Percentiles rank a stretch among this genome's conserved stretches.
phyloP scores from a whole-genome alignment of 176 grass and related monocot genomes.

The Phragmites australis region DNA sequence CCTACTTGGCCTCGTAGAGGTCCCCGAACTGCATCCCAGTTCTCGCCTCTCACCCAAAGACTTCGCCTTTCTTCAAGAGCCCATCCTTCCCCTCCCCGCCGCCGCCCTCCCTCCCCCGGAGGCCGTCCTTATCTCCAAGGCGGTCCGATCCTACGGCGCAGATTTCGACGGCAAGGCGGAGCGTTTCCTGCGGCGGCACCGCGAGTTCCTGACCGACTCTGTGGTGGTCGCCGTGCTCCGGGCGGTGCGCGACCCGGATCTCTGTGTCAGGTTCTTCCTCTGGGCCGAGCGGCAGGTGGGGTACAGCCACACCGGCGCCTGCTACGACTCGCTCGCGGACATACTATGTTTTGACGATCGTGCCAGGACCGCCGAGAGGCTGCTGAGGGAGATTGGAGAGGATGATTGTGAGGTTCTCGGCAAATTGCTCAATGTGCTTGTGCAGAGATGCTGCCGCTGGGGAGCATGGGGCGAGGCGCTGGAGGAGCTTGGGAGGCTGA shows the following conservation, averaged over 20 bases:
- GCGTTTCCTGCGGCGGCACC: slow-evolving; percentile 66
- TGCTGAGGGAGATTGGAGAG: slow-evolving; percentile 78
- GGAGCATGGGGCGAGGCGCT: slow-evolving; percentile 68
- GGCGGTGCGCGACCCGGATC: slow-evolving; percentile 55
- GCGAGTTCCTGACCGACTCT: slow-evolving; percentile 56
- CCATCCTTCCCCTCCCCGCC: slow-evolving; percentile 13
- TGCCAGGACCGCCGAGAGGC: slow-evolving; percentile 50
- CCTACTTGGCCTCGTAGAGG: slow-evolving; percentile 32
- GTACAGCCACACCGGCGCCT: slow-evolving; percentile 63
- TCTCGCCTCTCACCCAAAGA: slow-evolving; percentile 48
- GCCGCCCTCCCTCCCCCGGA: slow-evolving; percentile 45
- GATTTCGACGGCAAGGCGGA: slow-evolving; percentile 54
- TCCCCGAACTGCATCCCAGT: neutral
- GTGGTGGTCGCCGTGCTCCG: slow-evolving; percentile 68
- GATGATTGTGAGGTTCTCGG: slow-evolving; percentile 75
- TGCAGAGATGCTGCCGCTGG: slow-evolving; percentile 60
- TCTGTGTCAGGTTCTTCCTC: slow-evolving; percentile 83
- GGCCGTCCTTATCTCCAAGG: slow-evolving; percentile 75
- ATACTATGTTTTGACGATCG: slow-evolving; percentile 61
- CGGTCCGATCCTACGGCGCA: slow-evolving; percentile 49
- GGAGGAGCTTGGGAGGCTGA: slow-evolving; percentile 80
- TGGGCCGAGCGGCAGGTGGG: slow-evolving; percentile 92
- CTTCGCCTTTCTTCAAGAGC: slow-evolving; percentile 67
- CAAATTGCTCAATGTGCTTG: slow-evolving; percentile 90
- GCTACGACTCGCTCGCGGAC: slow-evolving; percentile 66